Conservation (phyloP, 345 rosid species). For the Capsella bursapastoris region DNA sequence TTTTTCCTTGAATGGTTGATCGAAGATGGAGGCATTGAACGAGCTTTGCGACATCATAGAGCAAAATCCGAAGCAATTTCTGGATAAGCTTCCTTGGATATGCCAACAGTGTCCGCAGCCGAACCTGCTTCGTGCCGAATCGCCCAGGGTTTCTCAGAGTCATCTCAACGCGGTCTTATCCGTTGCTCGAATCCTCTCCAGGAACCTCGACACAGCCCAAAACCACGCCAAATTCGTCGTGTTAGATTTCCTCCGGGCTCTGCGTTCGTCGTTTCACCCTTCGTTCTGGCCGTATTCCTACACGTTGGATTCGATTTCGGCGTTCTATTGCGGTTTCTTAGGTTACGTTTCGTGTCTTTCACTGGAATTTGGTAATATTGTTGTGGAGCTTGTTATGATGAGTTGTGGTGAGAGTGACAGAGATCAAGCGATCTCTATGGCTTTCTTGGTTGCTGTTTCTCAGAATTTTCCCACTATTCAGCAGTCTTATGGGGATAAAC, state of each 20-base stretch:
- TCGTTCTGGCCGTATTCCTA: conserved; percentile 82
- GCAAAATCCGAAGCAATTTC: background rate
- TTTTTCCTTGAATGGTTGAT: no score
- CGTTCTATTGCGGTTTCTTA: conserved; percentile 60
- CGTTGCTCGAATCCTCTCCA: conserved; percentile 65
- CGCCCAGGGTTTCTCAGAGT: conserved; percentile 62
- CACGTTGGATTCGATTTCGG: conserved; percentile 51
- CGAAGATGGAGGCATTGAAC: background rate
- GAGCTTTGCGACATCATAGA: background rate
- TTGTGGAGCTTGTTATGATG: conserved; percentile 29
- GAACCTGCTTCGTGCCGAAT: conserved; percentile 47
- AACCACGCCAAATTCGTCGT: conserved; percentile 50
- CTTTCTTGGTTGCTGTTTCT: conserved; percentile 64
- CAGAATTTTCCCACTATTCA: conserved; percentile 61
- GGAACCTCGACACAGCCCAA: conserved; percentile 45
- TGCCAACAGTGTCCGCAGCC: conserved; percentile 75
- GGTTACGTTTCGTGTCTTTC: conserved; percentile 52
- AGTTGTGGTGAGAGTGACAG: conserved; percentile 29
- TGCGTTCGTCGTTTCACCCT: conserved; percentile 56
- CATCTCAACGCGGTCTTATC: conserved; percentile 77
- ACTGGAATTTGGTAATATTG: conserved; percentile 50
- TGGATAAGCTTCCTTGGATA: conserved; percentile 40
- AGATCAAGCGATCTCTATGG: conserved; percentile 52
- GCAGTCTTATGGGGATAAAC: conserved; percentile 56
- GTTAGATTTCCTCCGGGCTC: conserved; percentile 60